These are phyloP conservation scores for Polygonum maritimum DNA, from an alignment of 148 eudicot genomes.

Conservation along the genomic window DNA sequence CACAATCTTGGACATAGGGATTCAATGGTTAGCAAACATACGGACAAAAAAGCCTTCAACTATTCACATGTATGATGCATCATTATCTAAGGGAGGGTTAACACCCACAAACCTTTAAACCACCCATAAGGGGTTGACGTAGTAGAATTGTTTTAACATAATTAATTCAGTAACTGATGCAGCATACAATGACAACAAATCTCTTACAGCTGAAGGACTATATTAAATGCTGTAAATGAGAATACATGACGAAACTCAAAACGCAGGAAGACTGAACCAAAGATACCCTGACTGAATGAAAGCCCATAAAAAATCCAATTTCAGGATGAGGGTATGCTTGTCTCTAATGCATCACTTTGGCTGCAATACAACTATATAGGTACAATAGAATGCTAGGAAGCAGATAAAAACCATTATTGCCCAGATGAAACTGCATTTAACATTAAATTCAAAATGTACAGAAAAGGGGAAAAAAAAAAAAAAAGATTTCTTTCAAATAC, in stretches of 20 bases:
- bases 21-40: constrained; percentile 14
- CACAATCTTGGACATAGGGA: constrained; percentile 38
- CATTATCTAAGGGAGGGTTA: background rate
- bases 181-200: background rate
- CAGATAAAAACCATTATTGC: background rate
- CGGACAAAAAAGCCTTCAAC: background rate
- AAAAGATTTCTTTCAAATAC: constrained; percentile 17
- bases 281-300: background rate
- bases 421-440: background rate
- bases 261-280: background rate
- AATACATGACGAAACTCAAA: background rate
- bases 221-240: background rate
- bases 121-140: background rate
- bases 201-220: background rate
- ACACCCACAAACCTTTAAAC: background rate
- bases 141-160: background rate
- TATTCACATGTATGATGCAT: background rate
- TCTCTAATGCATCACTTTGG: background rate
- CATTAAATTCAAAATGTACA: background rate
- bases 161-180: background rate
- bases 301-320: background rate
- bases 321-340: background rate
- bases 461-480: background rate
- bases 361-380: background rate
- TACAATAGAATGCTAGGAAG: background rate